Conservation (phyloP, 1,139 yeast species). For the Chernovozyma aurita region DNA sequence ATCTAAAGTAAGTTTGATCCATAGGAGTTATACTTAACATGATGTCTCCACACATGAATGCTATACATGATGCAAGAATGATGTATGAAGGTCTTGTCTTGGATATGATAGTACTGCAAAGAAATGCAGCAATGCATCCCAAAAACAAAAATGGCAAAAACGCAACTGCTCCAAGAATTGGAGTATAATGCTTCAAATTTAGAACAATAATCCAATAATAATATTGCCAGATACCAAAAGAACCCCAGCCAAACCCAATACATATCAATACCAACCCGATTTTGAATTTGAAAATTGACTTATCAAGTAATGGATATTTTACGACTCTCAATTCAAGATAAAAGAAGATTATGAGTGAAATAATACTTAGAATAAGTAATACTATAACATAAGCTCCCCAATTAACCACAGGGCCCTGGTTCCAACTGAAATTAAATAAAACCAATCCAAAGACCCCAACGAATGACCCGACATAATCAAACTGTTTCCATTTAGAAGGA, state of each 20-base stretch:
- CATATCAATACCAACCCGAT: constrained; percentile 34
- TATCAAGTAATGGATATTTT: constrained; percentile 43
- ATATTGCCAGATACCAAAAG: constrained; percentile 51
- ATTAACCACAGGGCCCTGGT: constrained; percentile 51
- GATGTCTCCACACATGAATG: constrained; percentile 44
- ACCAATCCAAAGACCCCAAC: constrained; percentile 46
- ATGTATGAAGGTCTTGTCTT: constrained; percentile 42
- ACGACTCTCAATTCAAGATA: constrained; percentile 23
- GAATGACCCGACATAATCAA: constrained; percentile 45
- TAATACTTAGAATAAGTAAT: constrained; percentile 37
- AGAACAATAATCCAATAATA: constrained; percentile 40
- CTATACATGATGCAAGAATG: constrained; percentile 37
- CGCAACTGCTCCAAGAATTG: constrained; percentile 40
- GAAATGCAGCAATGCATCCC: constrained; percentile 44
- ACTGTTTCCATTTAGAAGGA: constrained; percentile 9
- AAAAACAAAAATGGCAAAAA: constrained; percentile 43
- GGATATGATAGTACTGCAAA: constrained; percentile 39
- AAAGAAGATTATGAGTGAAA: constrained; percentile 29
- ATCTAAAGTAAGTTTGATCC: constrained; percentile 41
- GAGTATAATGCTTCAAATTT: constrained; percentile 40
- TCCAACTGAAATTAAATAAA: constrained; percentile 48
- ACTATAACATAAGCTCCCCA: constrained; percentile 48
- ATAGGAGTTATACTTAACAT: constrained; percentile 48
- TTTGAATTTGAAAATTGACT: constrained; percentile 31
- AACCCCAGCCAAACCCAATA: constrained; percentile 52